Evolutionary conservation across 1,139 yeast species (phyloP).

Genomic region (Geotrichum europaeum): DNA sequence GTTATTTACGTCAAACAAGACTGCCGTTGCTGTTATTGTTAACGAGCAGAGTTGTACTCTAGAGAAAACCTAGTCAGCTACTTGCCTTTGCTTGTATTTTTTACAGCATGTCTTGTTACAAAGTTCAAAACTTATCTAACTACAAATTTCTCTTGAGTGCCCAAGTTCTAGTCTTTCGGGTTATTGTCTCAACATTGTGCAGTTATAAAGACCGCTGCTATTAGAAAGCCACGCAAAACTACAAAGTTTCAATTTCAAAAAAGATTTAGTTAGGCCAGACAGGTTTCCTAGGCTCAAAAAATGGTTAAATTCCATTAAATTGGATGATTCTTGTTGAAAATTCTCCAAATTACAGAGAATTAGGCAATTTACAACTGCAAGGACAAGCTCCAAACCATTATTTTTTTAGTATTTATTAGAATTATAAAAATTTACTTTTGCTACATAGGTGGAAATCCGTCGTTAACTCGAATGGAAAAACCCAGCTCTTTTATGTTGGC

Average conservation of each 20-base stretch:
- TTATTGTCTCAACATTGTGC: no score
- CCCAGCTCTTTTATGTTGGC: not conserved
- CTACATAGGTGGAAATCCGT: not conserved
- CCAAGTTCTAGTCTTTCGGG: no score
- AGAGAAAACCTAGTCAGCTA: not conserved
- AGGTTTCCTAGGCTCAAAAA: no score
- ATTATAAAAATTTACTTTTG: not conserved
- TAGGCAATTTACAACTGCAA: not conserved
- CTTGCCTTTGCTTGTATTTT: not conserved
- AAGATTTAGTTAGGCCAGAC: no score
- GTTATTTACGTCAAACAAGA: not conserved
- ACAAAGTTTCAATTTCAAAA: no score
- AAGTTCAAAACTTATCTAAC: no score
- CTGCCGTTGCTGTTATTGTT: not conserved
- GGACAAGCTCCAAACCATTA: not conserved
- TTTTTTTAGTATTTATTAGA: not conserved
- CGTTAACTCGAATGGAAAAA: not conserved
- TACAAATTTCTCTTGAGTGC: no score
- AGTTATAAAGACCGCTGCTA: no score
- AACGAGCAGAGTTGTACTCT: not conserved
- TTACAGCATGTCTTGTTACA: no score
- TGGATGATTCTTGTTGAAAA: no score
- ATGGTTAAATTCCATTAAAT: no score
- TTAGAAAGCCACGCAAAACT: no score
- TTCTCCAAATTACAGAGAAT: not conserved